Evolutionary conservation across 495 filamentous ascomycete genomes (phyloP), one percentile per base, ranked within the genome.

Genomic region (Haplographium delicatum): DNA sequence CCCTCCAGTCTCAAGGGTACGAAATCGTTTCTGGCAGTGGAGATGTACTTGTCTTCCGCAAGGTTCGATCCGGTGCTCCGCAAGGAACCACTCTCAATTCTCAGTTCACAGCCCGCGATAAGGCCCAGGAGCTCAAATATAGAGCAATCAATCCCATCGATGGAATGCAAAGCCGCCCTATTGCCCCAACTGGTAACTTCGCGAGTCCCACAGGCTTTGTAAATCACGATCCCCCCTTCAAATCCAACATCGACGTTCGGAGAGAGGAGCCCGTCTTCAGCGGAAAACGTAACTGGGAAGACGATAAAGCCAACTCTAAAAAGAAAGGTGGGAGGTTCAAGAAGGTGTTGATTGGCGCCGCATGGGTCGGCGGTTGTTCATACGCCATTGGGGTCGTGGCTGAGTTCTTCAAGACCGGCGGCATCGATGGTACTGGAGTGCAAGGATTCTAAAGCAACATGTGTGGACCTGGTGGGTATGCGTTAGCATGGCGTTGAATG

Each of bases 11-110:
- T 9, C 72, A 84, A 33, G 88, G 87, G 1, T 91, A 84, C 54
- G 84, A 86, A 44, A 85, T 91, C 47, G 78, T 84, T 8, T 82
- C 82, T 3, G 85, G 84, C 5, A 73, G 76, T 47, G 78, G 75
- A 4, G 78, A 91, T 59, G 72, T 91, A 6, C 72, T 91, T 15
- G 78, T 93, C 0, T 89, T 91, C 58, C 78, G 78, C 49, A 84
- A 87, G 58, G 65, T 74, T 10, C 62, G 68, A 11, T 67, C 67
- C 8, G 45, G 54, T 23, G 49, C 55, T 9, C 45, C 55, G 1
- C 15, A 6, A 11, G 50, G 16, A 1, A n/a, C 23, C 5, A 47
- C 19, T 4, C 34, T 25, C 7, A n/a, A 3, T 5, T 5, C 51
- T 2, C 19, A 28, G 26, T 8, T 38, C 7, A 15, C 42, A 11